Conservation (phyloP, 768 basidiomycete species). For the Sistotremastrum niveocremeum region DNA sequence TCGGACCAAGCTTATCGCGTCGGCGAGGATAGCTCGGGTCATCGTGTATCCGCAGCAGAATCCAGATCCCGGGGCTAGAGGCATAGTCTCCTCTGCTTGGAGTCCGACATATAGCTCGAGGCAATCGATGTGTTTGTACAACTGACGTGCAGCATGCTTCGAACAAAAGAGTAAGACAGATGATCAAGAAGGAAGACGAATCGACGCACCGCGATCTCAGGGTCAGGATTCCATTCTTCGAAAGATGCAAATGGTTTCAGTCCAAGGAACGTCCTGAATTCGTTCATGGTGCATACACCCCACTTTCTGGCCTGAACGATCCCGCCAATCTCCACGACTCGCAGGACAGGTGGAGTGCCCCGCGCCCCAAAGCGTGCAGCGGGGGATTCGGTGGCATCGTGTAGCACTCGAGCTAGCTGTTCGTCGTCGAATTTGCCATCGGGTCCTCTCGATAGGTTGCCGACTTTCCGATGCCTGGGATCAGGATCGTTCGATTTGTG, state of each 20-base stretch:
- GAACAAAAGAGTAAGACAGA: neutral
- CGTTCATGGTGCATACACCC: conserved; percentile 16
- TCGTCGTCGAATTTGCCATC: conserved; percentile 9
- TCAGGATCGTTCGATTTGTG: too few species aligned
- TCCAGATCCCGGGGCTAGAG: conserved; percentile 14
- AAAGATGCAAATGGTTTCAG: conserved; percentile 17
- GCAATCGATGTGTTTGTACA: conserved; percentile 22
- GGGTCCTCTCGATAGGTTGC: neutral
- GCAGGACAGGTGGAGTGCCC: conserved; percentile 10
- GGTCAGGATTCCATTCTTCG: conserved; percentile 17
- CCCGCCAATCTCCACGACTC: conserved; percentile 13
- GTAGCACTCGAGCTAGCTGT: conserved; percentile 10
- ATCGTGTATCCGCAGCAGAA: conserved; percentile 17
- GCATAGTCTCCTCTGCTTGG: conserved; percentile 17
- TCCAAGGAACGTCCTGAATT: conserved; percentile 15
- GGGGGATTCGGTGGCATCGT: conserved; percentile 10
- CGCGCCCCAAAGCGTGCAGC: conserved; percentile 12
- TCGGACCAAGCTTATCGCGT: conserved; percentile 14
- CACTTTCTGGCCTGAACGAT: conserved; percentile 13
- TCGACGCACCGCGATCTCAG: conserved; percentile 10
- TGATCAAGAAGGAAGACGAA: neutral
- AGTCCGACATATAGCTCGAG: conserved; percentile 24
- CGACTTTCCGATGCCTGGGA: too few species aligned
- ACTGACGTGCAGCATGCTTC: conserved; percentile 10
- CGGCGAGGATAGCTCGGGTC: conserved; percentile 17